These are phyloP conservation scores for Clausena lansium DNA, from an alignment of 345 rosid species.

Conservation along the genomic window DNA sequence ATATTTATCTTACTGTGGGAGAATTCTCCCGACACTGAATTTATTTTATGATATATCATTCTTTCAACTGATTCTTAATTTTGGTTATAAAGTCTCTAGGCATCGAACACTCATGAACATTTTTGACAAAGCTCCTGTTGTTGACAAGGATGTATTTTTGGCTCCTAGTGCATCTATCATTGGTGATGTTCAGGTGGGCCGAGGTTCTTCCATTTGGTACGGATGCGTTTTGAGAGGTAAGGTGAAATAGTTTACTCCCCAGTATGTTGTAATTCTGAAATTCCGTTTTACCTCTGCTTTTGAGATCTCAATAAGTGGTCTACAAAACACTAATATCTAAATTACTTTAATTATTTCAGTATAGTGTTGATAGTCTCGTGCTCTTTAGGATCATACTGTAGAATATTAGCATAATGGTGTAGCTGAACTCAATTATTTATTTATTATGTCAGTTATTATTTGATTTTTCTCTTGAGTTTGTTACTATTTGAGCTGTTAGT, in stretches of 20 bases:
- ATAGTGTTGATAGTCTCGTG: neutral
- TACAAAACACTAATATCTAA: neutral
- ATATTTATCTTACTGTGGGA: neutral
- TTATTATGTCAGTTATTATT: neutral
- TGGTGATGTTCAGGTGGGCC: constrained; percentile 75
- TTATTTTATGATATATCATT: neutral
- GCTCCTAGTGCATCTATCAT: constrained; percentile 85
- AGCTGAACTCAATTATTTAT: neutral
- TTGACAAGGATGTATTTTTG: constrained; percentile 77
- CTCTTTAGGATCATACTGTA: neutral
- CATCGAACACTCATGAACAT: constrained; percentile 89
- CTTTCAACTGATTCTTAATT: neutral
- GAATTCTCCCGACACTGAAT: neutral
- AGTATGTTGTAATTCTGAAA: neutral
- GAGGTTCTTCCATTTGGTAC: constrained; percentile 90
- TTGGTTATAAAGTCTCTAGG: constrained; percentile 62
- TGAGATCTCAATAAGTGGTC: neutral
- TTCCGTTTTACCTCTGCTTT: neutral
- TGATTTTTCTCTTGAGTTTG: neutral
- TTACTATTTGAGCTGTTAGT: neutral
- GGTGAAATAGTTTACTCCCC: neutral
- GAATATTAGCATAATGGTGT: neutral
- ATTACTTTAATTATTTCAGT: neutral
- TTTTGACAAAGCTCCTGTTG: constrained; percentile 66
- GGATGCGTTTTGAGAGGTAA: constrained; percentile 94